A percentile compares a stretch with the other conserved stretches of the same genome.
Evolutionary conservation across 495 filamentous ascomycete genomes (phyloP).

Genomic region (Xylaria nigripes): DNA sequence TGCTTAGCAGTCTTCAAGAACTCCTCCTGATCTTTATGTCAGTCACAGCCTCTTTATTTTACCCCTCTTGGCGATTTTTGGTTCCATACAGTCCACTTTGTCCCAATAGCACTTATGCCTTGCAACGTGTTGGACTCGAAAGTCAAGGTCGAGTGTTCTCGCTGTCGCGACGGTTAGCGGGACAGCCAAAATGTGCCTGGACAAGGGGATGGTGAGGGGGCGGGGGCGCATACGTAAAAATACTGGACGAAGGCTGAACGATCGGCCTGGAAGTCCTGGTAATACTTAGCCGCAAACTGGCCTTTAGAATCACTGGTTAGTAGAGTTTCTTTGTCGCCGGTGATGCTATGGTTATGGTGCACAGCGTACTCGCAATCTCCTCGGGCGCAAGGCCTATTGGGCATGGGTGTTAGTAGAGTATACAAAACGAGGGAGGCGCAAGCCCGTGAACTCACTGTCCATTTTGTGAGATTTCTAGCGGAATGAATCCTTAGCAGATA

Average conservation of each 20-base stretch:
- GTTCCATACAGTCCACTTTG: constrained; percentile 45
- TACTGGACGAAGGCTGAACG: constrained; percentile 7
- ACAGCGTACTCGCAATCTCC: constrained; percentile 10
- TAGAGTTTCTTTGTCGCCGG: background rate
- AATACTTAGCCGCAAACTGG: constrained; percentile 11
- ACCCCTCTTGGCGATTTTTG: background rate
- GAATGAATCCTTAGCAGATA: background rate
- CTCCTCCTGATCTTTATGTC: constrained; percentile 4
- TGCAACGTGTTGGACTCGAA: constrained; percentile 61
- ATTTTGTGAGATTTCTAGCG: background rate
- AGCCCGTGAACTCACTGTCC: constrained; percentile 6
- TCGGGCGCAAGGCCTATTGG: constrained; percentile 5
- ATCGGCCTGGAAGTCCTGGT: background rate
- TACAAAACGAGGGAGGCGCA: background rate
- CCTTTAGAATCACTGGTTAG: background rate
- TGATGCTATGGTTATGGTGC: background rate
- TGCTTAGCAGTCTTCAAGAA: constrained; percentile 55
- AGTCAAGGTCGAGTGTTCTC: constrained; percentile 82
- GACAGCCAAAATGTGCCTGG: background rate
- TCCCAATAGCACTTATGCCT: constrained; percentile 55
- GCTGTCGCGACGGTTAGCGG: constrained; percentile 40
- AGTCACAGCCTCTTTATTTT: background rate
- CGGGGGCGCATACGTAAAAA: constrained; percentile 11
- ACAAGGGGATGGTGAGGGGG: background rate
- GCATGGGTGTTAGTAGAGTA: background rate